Percentiles rank a stretch among this genome's conserved stretches.
These are phyloP conservation scores for Paramecium caudatum DNA, from an alignment of 73 alveolate species.

Conservation along the genomic window DNA sequence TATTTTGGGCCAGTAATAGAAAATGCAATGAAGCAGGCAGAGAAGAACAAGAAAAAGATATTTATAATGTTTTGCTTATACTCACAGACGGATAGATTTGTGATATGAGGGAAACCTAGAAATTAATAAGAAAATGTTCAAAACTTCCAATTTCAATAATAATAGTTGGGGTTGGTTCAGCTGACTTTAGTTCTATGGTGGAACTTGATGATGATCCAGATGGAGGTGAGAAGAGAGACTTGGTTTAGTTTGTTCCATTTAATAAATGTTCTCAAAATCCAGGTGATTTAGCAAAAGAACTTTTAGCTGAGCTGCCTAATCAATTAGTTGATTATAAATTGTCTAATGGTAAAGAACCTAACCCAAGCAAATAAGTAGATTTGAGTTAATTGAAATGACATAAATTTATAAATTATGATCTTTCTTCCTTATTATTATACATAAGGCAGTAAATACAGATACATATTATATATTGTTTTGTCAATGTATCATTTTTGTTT, in stretches of 20 bases:
- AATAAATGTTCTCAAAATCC: slow-evolving; percentile 81
- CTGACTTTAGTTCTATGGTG: slow-evolving; percentile 80
- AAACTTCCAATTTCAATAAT: slow-evolving; percentile 89
- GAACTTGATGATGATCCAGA: slow-evolving; percentile 91
- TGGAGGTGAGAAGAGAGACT: slow-evolving; percentile 89
- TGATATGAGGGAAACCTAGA: slow-evolving; percentile 89
- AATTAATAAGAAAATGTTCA: slow-evolving; percentile 86
- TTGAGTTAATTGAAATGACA: not conserved
- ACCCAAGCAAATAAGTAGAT: slow-evolving; percentile 8
- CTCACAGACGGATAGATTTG: slow-evolving; percentile 95
- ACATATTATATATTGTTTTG: too few relatives aligned
- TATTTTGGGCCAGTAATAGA: slow-evolving; percentile 77
- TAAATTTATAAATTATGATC: too few relatives aligned
- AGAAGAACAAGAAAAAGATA: slow-evolving; percentile 42
- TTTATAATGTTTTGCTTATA: slow-evolving; percentile 84
- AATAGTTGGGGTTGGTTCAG: slow-evolving; percentile 92
- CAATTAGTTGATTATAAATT: slow-evolving; percentile 85
- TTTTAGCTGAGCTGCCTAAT: slow-evolving; percentile 92
- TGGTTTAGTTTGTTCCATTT: slow-evolving; percentile 96
- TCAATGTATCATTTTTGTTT: too few relatives aligned
- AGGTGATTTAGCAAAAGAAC: slow-evolving; percentile 86
- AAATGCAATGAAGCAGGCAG: slow-evolving; percentile 9
- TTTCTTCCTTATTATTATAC: too few relatives aligned
- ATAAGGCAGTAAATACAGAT: too few relatives aligned
- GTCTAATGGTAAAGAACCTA: not conserved